Evolutionary conservation across 1,284 basidiomycete genomes (phyloP).

Genomic region (Ganoderma multipileum): DNA sequence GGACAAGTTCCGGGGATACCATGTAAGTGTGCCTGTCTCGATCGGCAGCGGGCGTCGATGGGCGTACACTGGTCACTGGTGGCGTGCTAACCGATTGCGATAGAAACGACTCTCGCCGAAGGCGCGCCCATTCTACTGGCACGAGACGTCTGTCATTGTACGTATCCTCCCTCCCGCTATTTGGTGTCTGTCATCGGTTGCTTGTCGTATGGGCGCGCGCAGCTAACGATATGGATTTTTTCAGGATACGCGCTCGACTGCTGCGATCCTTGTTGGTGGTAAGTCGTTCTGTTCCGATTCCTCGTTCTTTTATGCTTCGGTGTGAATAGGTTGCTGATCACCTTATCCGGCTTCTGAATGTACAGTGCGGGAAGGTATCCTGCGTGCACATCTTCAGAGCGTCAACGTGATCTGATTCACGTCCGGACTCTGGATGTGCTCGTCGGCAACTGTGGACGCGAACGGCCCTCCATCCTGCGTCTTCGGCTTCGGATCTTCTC

Average conservation of each 20-base stretch:
- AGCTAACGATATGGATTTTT: not conserved
- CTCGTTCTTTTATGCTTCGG: not conserved
- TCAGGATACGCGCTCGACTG: constrained; percentile 42
- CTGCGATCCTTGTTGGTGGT: constrained; percentile 43
- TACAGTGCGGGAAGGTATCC: constrained; percentile 42
- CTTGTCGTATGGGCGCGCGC: constrained; percentile 22
- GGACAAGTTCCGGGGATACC: constrained; percentile 44
- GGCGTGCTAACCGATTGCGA: constrained; percentile 5
- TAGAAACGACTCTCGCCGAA: constrained; percentile 42
- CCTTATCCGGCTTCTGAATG: not conserved
- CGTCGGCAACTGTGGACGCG: not conserved
- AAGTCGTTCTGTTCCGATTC: constrained; percentile 7
- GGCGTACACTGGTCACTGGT: not conserved
- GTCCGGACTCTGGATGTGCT: not conserved
- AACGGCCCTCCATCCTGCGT: not conserved
- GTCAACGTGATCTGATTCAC: constrained; percentile 41
- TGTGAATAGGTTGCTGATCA: constrained; percentile 11
- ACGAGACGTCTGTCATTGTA: constrained; percentile 44
- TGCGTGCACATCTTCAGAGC: constrained; percentile 42
- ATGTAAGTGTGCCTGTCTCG: constrained; percentile 32
- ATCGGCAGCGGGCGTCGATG: not conserved
- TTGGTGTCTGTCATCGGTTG: no score
- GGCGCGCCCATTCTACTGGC: constrained; percentile 40
- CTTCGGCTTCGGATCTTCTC: not conserved
- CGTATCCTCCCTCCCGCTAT: constrained; percentile 20